These are phyloP conservation scores for Botrytis cinerea DNA, from an alignment of 2,329 filamentous ascomycete species.

Conservation along the genomic window DNA sequence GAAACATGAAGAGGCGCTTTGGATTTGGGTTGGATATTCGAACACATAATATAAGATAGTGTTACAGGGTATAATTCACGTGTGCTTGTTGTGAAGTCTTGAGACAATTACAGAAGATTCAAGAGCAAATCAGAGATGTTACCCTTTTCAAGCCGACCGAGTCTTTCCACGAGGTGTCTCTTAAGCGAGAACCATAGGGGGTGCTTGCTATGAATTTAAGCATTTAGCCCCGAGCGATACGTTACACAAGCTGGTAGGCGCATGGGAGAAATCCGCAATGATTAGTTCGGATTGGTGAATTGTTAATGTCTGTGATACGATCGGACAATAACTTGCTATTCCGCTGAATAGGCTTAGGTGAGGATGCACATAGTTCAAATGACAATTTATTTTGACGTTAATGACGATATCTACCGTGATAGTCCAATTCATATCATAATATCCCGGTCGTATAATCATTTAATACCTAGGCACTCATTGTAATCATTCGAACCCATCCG, in stretches of 20 bases:
- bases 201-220: too few species aligned
- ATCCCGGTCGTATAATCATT: not conserved
- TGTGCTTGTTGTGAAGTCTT: too few species aligned
- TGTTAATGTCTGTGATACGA: not conserved
- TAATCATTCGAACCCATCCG: not conserved
- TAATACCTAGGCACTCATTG: not conserved
- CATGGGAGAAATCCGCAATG: not conserved
- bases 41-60: not conserved
- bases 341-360: not conserved
- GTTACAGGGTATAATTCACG: not conserved
- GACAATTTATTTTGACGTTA: not conserved
- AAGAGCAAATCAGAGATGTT: not conserved
- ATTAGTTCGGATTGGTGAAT: not conserved
- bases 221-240: not conserved
- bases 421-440: not conserved
- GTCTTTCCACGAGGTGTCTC: not conserved
- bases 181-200: constrained; percentile 14
- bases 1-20: not conserved
- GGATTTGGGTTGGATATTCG: not conserved
- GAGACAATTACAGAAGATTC: not conserved
- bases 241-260: not conserved
- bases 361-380: not conserved
- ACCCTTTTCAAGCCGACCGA: too few species aligned
- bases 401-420: not conserved
- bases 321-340: not conserved